Base-by-base conservation (phyloP, 176 grass and related monocot species). In the Paspalum notatum region DNA sequence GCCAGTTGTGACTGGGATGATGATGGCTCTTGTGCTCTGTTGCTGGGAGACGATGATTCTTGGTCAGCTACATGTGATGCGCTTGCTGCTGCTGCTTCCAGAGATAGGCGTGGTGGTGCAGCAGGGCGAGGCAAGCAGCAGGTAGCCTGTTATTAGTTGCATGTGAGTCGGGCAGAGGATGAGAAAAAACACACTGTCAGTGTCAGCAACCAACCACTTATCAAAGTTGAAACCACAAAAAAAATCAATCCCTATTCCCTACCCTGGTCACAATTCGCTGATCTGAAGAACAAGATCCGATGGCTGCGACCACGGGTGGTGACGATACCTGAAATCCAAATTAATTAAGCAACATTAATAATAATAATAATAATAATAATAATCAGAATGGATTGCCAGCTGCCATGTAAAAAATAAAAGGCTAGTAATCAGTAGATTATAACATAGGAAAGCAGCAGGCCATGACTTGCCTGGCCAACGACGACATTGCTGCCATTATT, bases 391-490 rank as follows among this genome's bases (percentile, higher is more conserved):
- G 63, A 7, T 52, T 32, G 1, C 3, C 32, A 32, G 1, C 32
- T 32, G 3, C 32, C 3, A 3, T 32, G 3, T 32, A 32, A 32
- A 32, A 32, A 32, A 32, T 1, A 32, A 32, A 32, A 32, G 32
- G 32, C 2, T 32, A 32, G 32, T 32, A 32, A 3, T 32, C n/a
- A 32, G 32, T 32, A 32, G 32, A 32, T 32, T 32, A 32, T 3
- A 32, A 32, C 32, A 32, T 3, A 32, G 32, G 32, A 1, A 32
- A 32, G 32, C 32, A n/a, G n/a, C n/a, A n/a, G n/a, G n/a, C n/a
- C 14, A 21, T 40, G 16, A 74, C 89, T 97, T 85, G 48, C 91
- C 86, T 89, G 80, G 12, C 39, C 9, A 74, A 68, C 25, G 57
- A 69, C 77, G 10, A 59, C 27, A 47, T 74, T 87, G 32, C 32